These are phyloP conservation scores for Chenopodium berlandieri DNA, from an alignment of 148 eudicot species.

Conservation along the genomic window DNA sequence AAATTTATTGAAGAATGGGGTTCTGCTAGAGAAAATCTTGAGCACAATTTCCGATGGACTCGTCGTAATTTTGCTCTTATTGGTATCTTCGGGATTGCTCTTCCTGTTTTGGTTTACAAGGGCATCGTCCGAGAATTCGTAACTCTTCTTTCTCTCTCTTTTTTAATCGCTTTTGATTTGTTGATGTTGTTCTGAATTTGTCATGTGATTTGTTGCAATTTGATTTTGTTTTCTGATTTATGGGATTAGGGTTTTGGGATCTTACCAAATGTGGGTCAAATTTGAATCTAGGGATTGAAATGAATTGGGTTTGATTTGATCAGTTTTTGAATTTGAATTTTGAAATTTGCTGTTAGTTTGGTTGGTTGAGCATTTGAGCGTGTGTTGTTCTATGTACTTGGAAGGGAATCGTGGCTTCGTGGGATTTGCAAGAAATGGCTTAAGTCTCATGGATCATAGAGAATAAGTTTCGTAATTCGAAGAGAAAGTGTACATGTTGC, in stretches of 20 bases:
- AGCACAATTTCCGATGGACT: constrained; percentile 89
- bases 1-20: constrained; percentile 90
- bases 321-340: not conserved
- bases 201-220: not conserved
- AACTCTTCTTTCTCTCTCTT: constrained; percentile 22
- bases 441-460: not conserved
- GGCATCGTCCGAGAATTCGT: constrained; percentile 96
- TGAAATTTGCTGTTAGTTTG: not conserved
- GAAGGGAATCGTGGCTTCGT: not conserved
- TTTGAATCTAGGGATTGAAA: not conserved
- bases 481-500: not conserved
- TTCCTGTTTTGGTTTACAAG: constrained; percentile 78
- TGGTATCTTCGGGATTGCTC: constrained; percentile 84
- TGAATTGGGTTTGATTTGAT: no score
- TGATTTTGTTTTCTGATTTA: not conserved
- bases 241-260: constrained; percentile 14
- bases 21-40: constrained; percentile 76
- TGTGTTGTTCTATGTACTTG: not conserved
- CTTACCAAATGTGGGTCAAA: not conserved
- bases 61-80: constrained; percentile 87
- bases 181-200: not conserved
- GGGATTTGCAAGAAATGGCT: not conserved
- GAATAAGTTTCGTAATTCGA: not conserved
- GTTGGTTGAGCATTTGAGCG: not conserved
- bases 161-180: not conserved